phyloP scores from a whole-genome alignment of 108 stramenopile species.

The Skeletonema tropicum region DNA sequence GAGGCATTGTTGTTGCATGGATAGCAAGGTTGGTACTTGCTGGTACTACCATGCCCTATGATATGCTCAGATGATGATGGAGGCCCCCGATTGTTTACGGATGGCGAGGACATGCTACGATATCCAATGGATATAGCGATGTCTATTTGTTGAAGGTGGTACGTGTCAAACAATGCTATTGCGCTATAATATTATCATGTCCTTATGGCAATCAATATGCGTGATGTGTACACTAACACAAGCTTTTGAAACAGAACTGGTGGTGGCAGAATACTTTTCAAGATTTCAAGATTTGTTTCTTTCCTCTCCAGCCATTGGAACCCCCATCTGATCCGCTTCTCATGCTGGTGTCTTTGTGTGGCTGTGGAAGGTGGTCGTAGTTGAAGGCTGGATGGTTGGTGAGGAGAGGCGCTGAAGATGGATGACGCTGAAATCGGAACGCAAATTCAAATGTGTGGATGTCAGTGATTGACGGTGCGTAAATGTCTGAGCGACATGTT shows the following conservation, averaged over 20 bases:
- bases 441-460: background rate
- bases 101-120: background rate
- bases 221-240: background rate
- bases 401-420: too few species aligned
- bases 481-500: too few species aligned
- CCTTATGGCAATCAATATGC: background rate
- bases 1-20: background rate
- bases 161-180: background rate
- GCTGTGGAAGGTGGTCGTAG: too few species aligned
- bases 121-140: background rate
- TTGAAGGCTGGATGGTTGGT: background rate
- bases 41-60: background rate
- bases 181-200: slow-evolving; percentile 2
- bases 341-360: background rate
- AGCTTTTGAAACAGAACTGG: background rate
- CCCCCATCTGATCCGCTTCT: background rate
- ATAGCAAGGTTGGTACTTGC: slow-evolving; percentile 1
- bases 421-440: background rate
- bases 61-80: slow-evolving; percentile 6
- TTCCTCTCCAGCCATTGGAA: background rate
- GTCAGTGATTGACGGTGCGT: too few species aligned
- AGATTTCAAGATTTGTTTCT: too few species aligned
- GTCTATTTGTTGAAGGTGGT: background rate
- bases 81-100: slow-evolving; percentile 4
- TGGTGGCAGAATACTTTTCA: background rate